phyloP scores from a whole-genome alignment of 164 flowering plant genomes.

The Dillenia turbinata region DNA sequence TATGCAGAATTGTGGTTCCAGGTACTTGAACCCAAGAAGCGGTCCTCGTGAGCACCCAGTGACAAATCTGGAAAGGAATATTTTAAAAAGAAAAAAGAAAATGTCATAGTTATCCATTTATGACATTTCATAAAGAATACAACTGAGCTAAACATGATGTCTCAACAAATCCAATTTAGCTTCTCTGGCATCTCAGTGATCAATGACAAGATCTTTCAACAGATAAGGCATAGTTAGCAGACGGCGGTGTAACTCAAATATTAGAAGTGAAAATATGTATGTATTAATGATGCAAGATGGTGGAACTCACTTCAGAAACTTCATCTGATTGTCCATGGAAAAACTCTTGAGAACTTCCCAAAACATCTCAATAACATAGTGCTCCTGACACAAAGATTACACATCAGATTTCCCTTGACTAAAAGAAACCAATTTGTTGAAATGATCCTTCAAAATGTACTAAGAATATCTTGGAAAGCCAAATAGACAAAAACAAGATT shows the following conservation, averaged over 20 bases:
- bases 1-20: constrained; percentile 91
- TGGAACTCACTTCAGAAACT: constrained; percentile 80
- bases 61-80: constrained; percentile 60
- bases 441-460: too few relatives aligned
- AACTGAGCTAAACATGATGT: background rate
- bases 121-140: background rate
- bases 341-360: constrained; percentile 89
- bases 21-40: constrained; percentile 78
- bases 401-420: too few relatives aligned
- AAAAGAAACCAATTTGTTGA: too few relatives aligned
- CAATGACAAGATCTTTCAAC: too few relatives aligned
- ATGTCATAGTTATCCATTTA: background rate
- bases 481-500: too few relatives aligned
- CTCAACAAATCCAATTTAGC: too few relatives aligned
- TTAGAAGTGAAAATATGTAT: background rate
- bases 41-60: constrained; percentile 99
- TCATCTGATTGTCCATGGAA: constrained; percentile 71
- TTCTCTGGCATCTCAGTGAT: too few relatives aligned
- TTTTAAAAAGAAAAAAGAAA: background rate
- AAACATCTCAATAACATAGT: constrained; percentile 79
- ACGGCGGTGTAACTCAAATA: background rate
- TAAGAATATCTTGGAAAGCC: too few relatives aligned
- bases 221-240: too few relatives aligned
- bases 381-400: constrained; percentile 50
- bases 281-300: background rate